Evolutionary conservation across 306 rosid genomes (phyloP), one percentile per base, ranked within the genome.

Genomic region (Comarum palustre): DNA sequence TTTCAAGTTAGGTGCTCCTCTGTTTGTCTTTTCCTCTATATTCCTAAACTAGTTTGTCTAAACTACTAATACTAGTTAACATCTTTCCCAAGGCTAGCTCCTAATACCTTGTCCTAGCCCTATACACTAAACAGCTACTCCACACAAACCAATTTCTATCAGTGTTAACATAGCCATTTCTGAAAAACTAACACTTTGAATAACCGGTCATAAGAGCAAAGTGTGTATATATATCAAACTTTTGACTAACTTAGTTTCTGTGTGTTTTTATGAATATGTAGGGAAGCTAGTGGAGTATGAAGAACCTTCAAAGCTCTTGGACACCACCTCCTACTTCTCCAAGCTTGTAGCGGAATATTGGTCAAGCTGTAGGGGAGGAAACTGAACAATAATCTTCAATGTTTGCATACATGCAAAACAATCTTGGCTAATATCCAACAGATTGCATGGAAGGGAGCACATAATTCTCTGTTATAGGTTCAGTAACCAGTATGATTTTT

Each of bases 291-390:
- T 86, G 75, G 98, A 92, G 74, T 86, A 85, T 81, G 90, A 88
- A n/a, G 82, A 85, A 60, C 98, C 96, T 32, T 84, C 87, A 24
- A 88, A 72, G 79, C 83, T 92, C 27, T 43, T 85, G 83, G 86
- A 84, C 47, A 83, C 85, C 2, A 86, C 81, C 71, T 92, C 96
- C 20, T 85, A 88, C 24, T 88, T 90, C 82, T 82, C 96, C 8
- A 88, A 78, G 84, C 89, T 92, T 71, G 97, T 90, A 16, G 87
- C 87, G 62, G 94, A 92, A 57, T 92, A 92, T 73, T 92, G 96
- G 96, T 82, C 94, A 12, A 87, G 90, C 77, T 79, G 85, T 85
- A 82, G 32, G 57, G 83, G 76, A 65, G 83, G 76, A 77, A 85
- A 78, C 69, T 78, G 84, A 42, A 20, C 13, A 39, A 39, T 32